These are phyloP conservation scores for Priceomyces haplophilus DNA, from an alignment of 805 yeast species.

Conservation along the genomic window DNA sequence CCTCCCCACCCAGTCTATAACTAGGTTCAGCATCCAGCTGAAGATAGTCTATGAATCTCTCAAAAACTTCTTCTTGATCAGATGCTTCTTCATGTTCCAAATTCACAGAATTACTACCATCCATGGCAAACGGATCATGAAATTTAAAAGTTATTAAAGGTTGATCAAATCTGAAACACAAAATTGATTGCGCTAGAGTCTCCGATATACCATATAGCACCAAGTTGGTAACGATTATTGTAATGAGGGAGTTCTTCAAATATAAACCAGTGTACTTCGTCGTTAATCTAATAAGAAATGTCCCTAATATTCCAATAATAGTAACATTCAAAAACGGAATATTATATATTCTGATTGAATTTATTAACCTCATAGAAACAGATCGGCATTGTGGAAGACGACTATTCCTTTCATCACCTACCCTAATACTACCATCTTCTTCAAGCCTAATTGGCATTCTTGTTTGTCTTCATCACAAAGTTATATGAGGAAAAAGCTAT, in stretches of 20 bases:
- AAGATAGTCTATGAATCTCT: constrained; percentile 32
- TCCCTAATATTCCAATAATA: constrained; percentile 48
- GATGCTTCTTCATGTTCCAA: constrained; percentile 4
- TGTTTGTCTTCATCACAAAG: background rate
- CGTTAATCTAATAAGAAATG: constrained; percentile 51
- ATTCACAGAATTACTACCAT: constrained; percentile 13
- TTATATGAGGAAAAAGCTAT: too few relatives aligned
- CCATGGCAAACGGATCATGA: constrained; percentile 9
- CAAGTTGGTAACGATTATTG: constrained; percentile 76
- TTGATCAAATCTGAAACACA: constrained; percentile 21
- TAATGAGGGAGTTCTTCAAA: constrained; percentile 61
- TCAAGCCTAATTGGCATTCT: constrained; percentile 23
- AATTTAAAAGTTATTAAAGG: constrained; percentile 22
- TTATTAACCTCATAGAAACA: constrained; percentile 22
- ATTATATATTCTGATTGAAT: constrained; percentile 38
- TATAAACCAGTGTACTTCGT: constrained; percentile 60
- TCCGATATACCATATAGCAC: constrained; percentile 89
- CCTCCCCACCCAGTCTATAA: constrained; percentile 5
- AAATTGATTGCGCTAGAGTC: constrained; percentile 76
- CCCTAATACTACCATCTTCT: constrained; percentile 9
- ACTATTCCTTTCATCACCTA: background rate
- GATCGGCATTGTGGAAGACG: constrained; percentile 1
- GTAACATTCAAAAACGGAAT: constrained; percentile 57
- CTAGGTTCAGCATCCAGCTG: constrained; percentile 24
- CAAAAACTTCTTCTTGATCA: constrained; percentile 19